Evolutionary conservation across 129 eudicot species (phyloP), one percentile per base, ranked within the genome.

Genomic region (Arctium minus): DNA sequence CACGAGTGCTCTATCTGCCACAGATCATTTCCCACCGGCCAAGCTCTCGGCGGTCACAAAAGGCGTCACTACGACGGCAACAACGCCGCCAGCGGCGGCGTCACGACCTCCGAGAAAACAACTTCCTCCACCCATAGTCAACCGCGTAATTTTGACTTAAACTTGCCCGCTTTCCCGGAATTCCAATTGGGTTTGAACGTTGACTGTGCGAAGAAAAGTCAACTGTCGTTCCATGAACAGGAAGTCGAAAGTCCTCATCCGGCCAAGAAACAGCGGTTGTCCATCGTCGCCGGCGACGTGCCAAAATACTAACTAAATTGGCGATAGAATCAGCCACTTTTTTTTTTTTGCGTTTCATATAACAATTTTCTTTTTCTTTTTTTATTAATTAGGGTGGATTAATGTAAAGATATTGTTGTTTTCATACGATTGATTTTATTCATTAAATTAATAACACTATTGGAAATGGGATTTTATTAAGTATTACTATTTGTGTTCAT

Each of bases 31-130:
- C 92, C 93, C 38, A 88, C 97, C 35, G 99, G 99, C 4, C 99
- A 95, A 79, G 99, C 99, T 0, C 88, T 95, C 42, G 99, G 99
- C 60, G 99, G 99, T 7, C 99, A 95, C 86, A 93, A 92, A 81
- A 81, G 98, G 15, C 93, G 92, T 71, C 98, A 95, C 92, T 95
- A 95, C 77, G 98, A 92, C 76, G 97, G 96, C 48, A 92, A 92
- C 65, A 87, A 42, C 75, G 10, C 78, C 80, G 86, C 68, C 67
- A 76, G 85, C 70, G 85, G 85, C 70, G 85, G 81, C 65, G 81
- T 82, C 11, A 84, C 87, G 1, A 88, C 88, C 13, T 78, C 87
- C 1, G 90, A 90, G 31, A 87, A 85, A 17, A 92, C 89, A 11
- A 82, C 87, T 15, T 79, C 81, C 39, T 82, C 89, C 15, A 78